phyloP scores from a whole-genome alignment of 257 asterid species.

The Nicotiana obtusifolia region DNA sequence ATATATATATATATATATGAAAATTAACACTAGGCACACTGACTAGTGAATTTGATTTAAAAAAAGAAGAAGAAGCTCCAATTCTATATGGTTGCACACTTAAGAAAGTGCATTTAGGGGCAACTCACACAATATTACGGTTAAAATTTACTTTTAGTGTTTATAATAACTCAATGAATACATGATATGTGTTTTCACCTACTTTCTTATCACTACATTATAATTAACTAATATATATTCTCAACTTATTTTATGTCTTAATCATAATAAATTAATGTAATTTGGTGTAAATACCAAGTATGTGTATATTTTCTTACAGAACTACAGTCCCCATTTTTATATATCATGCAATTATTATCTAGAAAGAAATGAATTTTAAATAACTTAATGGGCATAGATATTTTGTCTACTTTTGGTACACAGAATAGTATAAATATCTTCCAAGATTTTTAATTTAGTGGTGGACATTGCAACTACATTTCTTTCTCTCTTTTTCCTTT shows the following conservation, averaged over 20 bases:
- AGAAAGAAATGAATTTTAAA: background rate
- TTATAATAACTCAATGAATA: too few relatives aligned
- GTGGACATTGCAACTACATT: background rate
- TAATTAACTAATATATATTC: too few relatives aligned
- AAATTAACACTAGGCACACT: too few relatives aligned
- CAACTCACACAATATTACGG: background rate
- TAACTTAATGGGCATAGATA: background rate
- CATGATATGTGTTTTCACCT: too few relatives aligned
- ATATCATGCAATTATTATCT: background rate
- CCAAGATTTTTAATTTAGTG: background rate
- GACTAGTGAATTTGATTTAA: too few relatives aligned
- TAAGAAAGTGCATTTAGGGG: background rate
- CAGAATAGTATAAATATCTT: background rate
- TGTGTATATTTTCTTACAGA: background rate
- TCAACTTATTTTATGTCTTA: too few relatives aligned
- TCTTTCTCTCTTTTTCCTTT: background rate
- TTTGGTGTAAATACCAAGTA: too few relatives aligned
- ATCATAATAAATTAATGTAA: too few relatives aligned
- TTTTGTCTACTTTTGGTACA: constrained; percentile 5
- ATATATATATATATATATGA: too few relatives aligned
- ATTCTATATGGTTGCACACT: background rate
- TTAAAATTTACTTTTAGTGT: too few relatives aligned
- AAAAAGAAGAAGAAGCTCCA: too few relatives aligned
- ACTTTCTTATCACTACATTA: too few relatives aligned
- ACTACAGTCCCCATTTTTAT: background rate